These are phyloP conservation scores for Monilinia fructigena DNA, from an alignment of 2,329 filamentous ascomycete species.

Conservation along the genomic window DNA sequence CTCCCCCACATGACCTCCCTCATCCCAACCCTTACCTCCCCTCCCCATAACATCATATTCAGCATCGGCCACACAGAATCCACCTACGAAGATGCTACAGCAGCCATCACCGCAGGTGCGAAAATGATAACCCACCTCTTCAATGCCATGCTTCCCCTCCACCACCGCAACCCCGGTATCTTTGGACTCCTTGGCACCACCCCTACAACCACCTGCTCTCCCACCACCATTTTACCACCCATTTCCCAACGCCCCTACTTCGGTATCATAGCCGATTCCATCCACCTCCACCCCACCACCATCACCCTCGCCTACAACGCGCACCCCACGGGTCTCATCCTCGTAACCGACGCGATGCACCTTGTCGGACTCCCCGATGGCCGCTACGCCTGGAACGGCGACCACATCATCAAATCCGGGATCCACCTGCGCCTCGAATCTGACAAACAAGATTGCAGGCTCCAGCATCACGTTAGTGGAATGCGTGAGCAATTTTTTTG, in stretches of 20 bases:
- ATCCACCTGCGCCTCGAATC: constrained; percentile 72
- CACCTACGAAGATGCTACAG: constrained; percentile 76
- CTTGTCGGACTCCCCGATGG: constrained; percentile 82
- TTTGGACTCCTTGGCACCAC: constrained; percentile 78
- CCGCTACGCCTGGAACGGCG: constrained; percentile 74
- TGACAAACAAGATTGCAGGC: constrained; percentile 74
- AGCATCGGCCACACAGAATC: constrained; percentile 86
- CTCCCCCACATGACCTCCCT: constrained; percentile 65
- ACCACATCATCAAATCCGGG: constrained; percentile 67
- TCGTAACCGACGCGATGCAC: constrained; percentile 92
- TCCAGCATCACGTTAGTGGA: constrained; percentile 73
- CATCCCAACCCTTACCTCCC: constrained; percentile 64
- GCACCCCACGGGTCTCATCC: constrained; percentile 78
- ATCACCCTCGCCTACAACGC: constrained; percentile 88
- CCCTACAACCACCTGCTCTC: constrained; percentile 40
- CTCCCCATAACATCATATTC: constrained; percentile 62
- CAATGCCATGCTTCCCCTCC: constrained; percentile 88
- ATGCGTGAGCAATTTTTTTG: constrained; percentile 80
- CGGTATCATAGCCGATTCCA: constrained; percentile 86
- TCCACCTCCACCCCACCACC: constrained; percentile 83
- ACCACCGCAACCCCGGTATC: constrained; percentile 87
- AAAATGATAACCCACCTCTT: constrained; percentile 92
- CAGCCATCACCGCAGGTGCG: constrained; percentile 70
- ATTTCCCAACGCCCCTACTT: constrained; percentile 64
- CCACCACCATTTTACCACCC: background rate